Percentiles rank a stretch among this genome's conserved stretches.
These are phyloP conservation scores for Aspergillus sp. DNA, from an alignment of 2,329 filamentous ascomycete genomes.

Conservation along the genomic window DNA sequence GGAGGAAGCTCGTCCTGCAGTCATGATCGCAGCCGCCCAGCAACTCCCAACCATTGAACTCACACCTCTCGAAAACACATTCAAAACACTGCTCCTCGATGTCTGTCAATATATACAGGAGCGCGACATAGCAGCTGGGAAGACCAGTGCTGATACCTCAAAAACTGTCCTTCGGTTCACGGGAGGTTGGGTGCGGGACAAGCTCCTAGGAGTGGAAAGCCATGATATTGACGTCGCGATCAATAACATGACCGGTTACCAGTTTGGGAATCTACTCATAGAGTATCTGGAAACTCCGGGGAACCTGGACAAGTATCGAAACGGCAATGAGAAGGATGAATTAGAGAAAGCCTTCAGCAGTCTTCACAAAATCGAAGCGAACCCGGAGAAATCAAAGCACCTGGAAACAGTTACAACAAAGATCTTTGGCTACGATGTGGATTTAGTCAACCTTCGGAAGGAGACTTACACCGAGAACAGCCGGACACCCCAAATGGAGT, in stretches of 20 bases:
- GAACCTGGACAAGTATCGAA: slow-evolving; percentile 45
- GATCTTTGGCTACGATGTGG: slow-evolving; percentile 83
- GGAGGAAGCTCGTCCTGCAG: slow-evolving; percentile 22
- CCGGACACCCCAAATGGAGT: slow-evolving; percentile 88
- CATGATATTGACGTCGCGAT: slow-evolving; percentile 52
- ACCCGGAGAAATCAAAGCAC: slow-evolving; percentile 95
- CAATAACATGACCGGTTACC: slow-evolving; percentile 50
- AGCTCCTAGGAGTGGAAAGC: slow-evolving; percentile 46
- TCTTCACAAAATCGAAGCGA: slow-evolving; percentile 84
- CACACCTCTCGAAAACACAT: slow-evolving; percentile 67
- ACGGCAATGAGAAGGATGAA: slow-evolving; percentile 46
- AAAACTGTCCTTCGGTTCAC: slow-evolving; percentile 47
- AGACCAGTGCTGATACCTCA: slow-evolving; percentile 20
- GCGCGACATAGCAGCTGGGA: slow-evolving; percentile 40
- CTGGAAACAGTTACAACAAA: slow-evolving; percentile 86
- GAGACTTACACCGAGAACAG: slow-evolving; percentile 89
- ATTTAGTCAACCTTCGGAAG: slow-evolving; percentile 90
- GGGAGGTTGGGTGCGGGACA: slow-evolving; percentile 53
- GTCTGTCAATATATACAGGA: slow-evolving; percentile 67
- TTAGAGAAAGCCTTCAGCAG: slow-evolving; percentile 67
- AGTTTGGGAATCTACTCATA: slow-evolving; percentile 47
- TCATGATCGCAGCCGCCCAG: slow-evolving; percentile 23
- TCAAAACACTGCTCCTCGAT: slow-evolving; percentile 76
- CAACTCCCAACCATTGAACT: slow-evolving; percentile 53
- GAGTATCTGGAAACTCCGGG: slow-evolving; percentile 42